Conservation (phyloP, 2,329 filamentous ascomycete genomes). For the Colletotrichum orchidophilum region DNA sequence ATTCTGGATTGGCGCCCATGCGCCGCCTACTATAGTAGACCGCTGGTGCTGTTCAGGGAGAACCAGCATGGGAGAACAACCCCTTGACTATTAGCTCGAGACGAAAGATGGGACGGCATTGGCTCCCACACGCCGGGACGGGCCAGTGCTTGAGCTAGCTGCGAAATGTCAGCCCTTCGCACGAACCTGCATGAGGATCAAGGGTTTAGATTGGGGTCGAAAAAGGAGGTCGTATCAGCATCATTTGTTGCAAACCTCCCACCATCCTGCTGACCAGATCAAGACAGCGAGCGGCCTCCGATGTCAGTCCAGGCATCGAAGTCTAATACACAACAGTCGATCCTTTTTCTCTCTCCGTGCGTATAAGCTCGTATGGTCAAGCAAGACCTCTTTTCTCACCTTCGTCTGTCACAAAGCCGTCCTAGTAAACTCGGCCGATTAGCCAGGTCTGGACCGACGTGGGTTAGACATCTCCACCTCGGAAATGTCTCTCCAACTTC, state of each 20-base stretch:
- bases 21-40: too few species aligned
- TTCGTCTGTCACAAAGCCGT: not conserved
- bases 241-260: not conserved
- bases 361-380: not conserved
- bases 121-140: not conserved
- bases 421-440: not conserved
- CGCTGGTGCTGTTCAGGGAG: not conserved
- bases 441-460: not conserved
- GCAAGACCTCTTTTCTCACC: not conserved
- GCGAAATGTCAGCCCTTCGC: not conserved
- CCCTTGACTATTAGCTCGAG: conserved; percentile 12
- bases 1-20: not conserved
- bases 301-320: not conserved
- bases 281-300: too few species aligned
- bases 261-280: not conserved
- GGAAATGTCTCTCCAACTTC: not conserved
- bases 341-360: not conserved
- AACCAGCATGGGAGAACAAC: not conserved
- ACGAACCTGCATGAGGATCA: not conserved
- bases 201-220: not conserved
- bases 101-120: conserved; percentile 10
- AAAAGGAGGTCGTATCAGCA: not conserved
- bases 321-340: not conserved
- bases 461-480: not conserved
- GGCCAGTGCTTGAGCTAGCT: not conserved